Evolutionary conservation across 257 asterid genomes (phyloP), one percentile per base, ranked within the genome.

Genomic region (Rhazya stricta): DNA sequence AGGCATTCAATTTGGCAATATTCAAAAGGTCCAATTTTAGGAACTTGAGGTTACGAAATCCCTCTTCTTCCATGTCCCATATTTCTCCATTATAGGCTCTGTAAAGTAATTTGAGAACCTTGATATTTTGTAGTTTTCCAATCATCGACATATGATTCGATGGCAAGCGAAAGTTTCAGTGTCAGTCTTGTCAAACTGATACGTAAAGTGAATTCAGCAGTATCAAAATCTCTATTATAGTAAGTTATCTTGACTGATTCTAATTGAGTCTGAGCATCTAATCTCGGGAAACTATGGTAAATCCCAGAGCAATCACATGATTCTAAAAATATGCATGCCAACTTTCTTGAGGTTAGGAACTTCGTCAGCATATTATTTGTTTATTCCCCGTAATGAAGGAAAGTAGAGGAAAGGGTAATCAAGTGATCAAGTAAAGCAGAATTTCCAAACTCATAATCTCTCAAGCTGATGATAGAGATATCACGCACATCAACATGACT

Each of bases 61-160:
- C 62, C 18, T n/a, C 62, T 48, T 70, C 62, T 70, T 0, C 25
- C 74, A 53, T 71, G 4, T 71, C 75, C 75, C 67, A 71, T 18
- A 4, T n/a, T 23, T 37, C 19, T 3, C 75, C 50, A 0, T 51
- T 51, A 36, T 18, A 53, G 48, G 75, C 66, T 51, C 18, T 37
- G 8, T 54, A 56, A 2, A 39, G n/a, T 58, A 72, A 39, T 25
- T 72, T 56, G 27, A 72, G 76, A 39, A 56, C 76, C 76, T 72
- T 54, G n/a, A 56, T 54, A 3, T 56, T 56, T 13, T 23, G 54
- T 3, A 72, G n/a, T 37, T 39, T 56, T 21, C 56, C 56, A 39
- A 72, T 39, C 2, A 12, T 23, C 0, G 68, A 72, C 39, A 56
- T 72, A 0, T 37, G n/a, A 39, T 37, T 15, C 76, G 67, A 72